These are phyloP conservation scores for Aquilaria malaccensis DNA, from an alignment of 345 rosid species.

Conservation along the genomic window DNA sequence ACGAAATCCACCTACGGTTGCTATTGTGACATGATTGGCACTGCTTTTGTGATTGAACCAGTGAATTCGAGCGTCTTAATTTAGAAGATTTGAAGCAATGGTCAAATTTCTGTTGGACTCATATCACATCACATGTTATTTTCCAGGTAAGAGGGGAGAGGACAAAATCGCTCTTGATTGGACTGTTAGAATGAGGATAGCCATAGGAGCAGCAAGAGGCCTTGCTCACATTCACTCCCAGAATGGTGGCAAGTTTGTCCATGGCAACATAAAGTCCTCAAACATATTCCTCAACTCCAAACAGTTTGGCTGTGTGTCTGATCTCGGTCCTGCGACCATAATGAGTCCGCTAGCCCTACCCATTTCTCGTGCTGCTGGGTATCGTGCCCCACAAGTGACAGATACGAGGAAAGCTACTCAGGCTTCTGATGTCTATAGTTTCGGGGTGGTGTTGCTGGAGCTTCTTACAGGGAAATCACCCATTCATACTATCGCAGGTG, in stretches of 20 bases:
- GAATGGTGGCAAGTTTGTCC: slow-evolving; percentile 67
- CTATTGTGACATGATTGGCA: no score
- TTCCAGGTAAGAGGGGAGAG: slow-evolving; percentile 63
- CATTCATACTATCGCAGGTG: slow-evolving; percentile 68
- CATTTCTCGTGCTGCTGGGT: slow-evolving; percentile 86
- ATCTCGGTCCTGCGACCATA: slow-evolving; percentile 71
- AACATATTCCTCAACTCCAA: slow-evolving; percentile 76
- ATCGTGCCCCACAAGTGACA: slow-evolving; percentile 87
- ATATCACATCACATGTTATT: neutral
- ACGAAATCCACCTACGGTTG: no score
- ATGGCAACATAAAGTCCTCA: slow-evolving; percentile 90
- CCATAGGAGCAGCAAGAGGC: slow-evolving; percentile 88
- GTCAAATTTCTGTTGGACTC: neutral
- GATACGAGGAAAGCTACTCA: slow-evolving; percentile 92
- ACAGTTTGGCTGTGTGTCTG: slow-evolving; percentile 69
- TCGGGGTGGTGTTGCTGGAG: slow-evolving; percentile 90
- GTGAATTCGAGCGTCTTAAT: no score
- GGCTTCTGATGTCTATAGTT: slow-evolving; percentile 86
- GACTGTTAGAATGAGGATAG: slow-evolving; percentile 76
- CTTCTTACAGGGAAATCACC: slow-evolving; percentile 93
- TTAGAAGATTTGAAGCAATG: no score
- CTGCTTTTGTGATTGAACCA: no score
- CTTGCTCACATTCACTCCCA: slow-evolving; percentile 62
- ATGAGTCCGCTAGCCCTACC: slow-evolving; percentile 73
- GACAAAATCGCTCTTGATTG: slow-evolving; percentile 63